Conservation (phyloP, 2,329 filamentous ascomycete species). For the Magnaporthales sp. region DNA sequence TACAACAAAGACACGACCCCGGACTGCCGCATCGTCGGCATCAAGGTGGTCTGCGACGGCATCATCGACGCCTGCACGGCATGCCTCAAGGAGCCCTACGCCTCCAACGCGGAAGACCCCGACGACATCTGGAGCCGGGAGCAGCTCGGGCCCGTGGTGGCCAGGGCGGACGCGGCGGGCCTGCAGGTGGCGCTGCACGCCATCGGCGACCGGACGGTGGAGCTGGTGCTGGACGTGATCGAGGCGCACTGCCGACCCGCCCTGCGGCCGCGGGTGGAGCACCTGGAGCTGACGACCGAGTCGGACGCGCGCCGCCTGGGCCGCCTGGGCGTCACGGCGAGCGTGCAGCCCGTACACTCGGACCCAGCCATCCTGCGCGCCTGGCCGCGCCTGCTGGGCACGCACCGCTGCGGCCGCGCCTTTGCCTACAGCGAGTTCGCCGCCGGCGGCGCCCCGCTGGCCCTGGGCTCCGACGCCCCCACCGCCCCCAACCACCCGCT, state of each 20-base stretch:
- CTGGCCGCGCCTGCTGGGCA: constrained; percentile 50
- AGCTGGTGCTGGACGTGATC: constrained; percentile 48
- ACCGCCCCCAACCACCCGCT: constrained; percentile 48
- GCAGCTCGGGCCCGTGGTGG: constrained; percentile 44
- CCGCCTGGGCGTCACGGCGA: constrained; percentile 49
- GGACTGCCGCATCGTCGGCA: constrained; percentile 45
- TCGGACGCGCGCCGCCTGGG: constrained; percentile 49
- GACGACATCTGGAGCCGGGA: constrained; percentile 46
- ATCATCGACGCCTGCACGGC: constrained; percentile 59
- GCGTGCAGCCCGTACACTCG: constrained; percentile 48
- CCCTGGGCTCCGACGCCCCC: constrained; percentile 50
- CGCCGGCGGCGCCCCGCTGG: constrained; percentile 42
- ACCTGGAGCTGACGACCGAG: constrained; percentile 49
- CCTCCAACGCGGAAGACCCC: constrained; percentile 31
- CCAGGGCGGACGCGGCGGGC: constrained; percentile 40
- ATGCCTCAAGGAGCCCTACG: constrained; percentile 49
- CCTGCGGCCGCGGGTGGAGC: constrained; percentile 54
- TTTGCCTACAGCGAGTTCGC: constrained; percentile 57
- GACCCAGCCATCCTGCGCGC: constrained; percentile 53
- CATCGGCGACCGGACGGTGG: constrained; percentile 53
- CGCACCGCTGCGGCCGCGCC: constrained; percentile 43
- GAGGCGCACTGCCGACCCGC: constrained; percentile 30
- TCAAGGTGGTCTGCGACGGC: constrained; percentile 59
- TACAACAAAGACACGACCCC: constrained; percentile 35
- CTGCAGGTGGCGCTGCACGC: constrained; percentile 57